Evolutionary conservation across 805 yeast genomes (phyloP), one percentile per base, ranked within the genome.

Genomic region (Maudiozyma saulgeensis): DNA sequence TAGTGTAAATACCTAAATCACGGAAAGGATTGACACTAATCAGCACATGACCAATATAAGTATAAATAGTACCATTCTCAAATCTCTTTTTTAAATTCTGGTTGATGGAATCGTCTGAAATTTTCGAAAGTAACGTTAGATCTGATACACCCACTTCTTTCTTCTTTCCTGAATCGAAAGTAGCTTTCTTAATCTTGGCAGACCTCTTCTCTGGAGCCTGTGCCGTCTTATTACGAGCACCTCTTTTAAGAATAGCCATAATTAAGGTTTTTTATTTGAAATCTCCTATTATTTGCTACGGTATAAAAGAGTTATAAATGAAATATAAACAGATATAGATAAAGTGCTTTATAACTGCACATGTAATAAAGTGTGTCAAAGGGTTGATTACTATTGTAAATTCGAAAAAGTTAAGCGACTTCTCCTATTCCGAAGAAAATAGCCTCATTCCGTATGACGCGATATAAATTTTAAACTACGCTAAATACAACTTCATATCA

Each of bases 131-230:
- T 47, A 93, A 71, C 0, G 99, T 93, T 61, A 93, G 74, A 68
- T 93, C 99, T 41, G 95, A 84, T 8, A 93, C 97, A 47, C 99
- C 99, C n/a, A 93, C 98, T 68, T 93, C 98, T 66, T 89, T 87
- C 76, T 87, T 87, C 71, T 89, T 89, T 48, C 81, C 72, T 34
- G 84, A 68, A 58, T 93, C 98, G 64, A 89, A 93, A 45, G 88
- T 84, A 13, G 97, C 97, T 72, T 91, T 91, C 63, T 86, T 81
- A 49, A 86, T 81, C 39, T 71, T 82, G 18, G 60, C 63, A 49
- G 74, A 70, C 56, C 79, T 74, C 60, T 77, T 77, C 43, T 78
- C 78, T 38, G 81, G 87, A 56, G 72, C 78, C 60, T 64, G 74
- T 46, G 70, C 70, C 32, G 70, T 69, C 55, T 73, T 80, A 63